Evolutionary conservation across 352 stramenopile species (phyloP).

Genomic region (Phytophthora pinifolia): DNA sequence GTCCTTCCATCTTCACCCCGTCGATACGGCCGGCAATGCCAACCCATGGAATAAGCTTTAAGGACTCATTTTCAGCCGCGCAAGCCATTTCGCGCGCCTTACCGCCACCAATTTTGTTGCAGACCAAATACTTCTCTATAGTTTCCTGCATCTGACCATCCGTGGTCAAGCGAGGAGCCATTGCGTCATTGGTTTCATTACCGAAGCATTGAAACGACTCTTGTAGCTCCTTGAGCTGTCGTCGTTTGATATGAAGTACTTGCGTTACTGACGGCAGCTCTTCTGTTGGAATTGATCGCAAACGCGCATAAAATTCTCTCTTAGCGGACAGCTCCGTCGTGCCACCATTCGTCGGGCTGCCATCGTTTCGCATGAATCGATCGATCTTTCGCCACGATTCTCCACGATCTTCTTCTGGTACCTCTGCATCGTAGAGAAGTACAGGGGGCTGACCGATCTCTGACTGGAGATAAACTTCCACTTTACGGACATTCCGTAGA

Average conservation of each 20-base stretch:
- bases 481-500: constrained; percentile 86
- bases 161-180: constrained; percentile 1
- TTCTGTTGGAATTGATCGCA: constrained; percentile 40
- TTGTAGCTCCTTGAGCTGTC: constrained; percentile 29
- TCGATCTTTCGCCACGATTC: constrained; percentile 69
- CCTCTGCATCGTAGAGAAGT: constrained; percentile 66
- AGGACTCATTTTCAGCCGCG: constrained; percentile 56
- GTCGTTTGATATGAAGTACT: constrained; percentile 50
- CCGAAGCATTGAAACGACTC: constrained; percentile 30
- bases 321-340: constrained; percentile 39
- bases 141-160: constrained; percentile 22
- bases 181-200: constrained; percentile 2
- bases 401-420: constrained; percentile 58
- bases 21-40: constrained; percentile 81
- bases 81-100: constrained; percentile 77
- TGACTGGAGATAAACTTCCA: constrained; percentile 85
- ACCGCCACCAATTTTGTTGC: constrained; percentile 87
- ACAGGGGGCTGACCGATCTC: constrained; percentile 41
- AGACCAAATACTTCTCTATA: constrained; percentile 80
- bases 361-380: constrained; percentile 46
- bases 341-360: constrained; percentile 1
- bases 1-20: constrained; percentile 42
- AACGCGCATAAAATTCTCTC: constrained; percentile 61
- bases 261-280: constrained; percentile 64
- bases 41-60: constrained; percentile 90